phyloP scores from a whole-genome alignment of 2,329 filamentous ascomycete genomes.

The Eutypa lata region DNA sequence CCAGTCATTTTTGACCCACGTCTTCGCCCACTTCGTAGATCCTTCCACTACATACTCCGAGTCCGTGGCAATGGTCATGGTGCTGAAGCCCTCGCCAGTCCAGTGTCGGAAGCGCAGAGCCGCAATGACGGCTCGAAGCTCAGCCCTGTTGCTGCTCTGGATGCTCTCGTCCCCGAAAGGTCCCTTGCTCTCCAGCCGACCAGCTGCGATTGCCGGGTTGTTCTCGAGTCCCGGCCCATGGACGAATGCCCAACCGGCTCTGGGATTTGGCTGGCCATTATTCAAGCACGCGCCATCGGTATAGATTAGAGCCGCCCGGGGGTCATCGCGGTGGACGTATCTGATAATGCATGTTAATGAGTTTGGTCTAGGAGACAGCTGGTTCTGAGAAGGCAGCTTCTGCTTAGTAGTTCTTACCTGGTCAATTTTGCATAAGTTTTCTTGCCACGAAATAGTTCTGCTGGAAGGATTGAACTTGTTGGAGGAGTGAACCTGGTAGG shows the following conservation, averaged over 20 bases:
- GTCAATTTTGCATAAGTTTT: neutral
- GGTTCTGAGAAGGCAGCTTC: neutral
- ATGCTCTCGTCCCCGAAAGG: conserved; percentile 33
- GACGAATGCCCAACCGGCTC: conserved; percentile 39
- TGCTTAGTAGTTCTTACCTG: conserved; percentile 16
- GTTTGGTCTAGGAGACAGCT: neutral
- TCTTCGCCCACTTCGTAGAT: conserved; percentile 37
- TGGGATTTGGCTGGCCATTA: conserved; percentile 36
- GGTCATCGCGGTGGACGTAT: conserved; percentile 30
- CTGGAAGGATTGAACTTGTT: conserved; percentile 14
- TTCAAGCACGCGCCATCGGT: conserved; percentile 44
- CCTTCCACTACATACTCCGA: conserved; percentile 48
- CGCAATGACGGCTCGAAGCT: conserved; percentile 52
- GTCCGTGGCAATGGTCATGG: conserved; percentile 51
- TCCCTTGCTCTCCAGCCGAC: conserved; percentile 40
- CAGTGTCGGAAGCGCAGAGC: conserved; percentile 44
- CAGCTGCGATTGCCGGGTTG: conserved; percentile 15
- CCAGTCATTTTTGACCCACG: conserved; percentile 46
- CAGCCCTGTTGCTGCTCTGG: conserved; percentile 52
- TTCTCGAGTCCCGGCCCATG: conserved; percentile 15
- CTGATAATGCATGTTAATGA: conserved; percentile 14
- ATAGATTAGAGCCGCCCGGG: conserved; percentile 35
- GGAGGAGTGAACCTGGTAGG: conserved; percentile 30
- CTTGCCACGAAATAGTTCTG: conserved; percentile 23
- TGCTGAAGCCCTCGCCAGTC: conserved; percentile 36